Percentiles rank a stretch among this genome's conserved stretches.
Evolutionary conservation across 305 asterid species (phyloP).

Genomic region (Vinca major): DNA sequence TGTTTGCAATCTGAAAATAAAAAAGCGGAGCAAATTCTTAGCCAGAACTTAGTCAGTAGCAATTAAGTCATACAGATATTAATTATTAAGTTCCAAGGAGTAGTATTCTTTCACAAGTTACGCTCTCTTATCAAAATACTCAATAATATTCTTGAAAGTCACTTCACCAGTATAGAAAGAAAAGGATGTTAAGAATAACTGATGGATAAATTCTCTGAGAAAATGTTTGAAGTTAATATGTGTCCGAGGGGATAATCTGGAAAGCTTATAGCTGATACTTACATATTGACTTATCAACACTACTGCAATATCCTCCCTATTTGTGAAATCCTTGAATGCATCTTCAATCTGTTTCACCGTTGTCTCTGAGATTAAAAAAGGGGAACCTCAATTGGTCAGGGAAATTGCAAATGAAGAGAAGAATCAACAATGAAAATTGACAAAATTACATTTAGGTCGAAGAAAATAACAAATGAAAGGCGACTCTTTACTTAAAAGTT

Average conservation of each 20-base stretch:
- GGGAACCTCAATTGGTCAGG: conserved; percentile 11
- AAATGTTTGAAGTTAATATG: too few relatives aligned
- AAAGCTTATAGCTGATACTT: conserved; percentile 21
- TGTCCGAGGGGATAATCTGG: too few relatives aligned
- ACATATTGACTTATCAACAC: conserved; percentile 89
- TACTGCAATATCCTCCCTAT: conserved; percentile 81
- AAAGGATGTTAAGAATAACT: background rate
- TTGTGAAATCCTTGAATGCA: conserved; percentile 81
- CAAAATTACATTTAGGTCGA: background rate
- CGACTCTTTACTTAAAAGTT: background rate
- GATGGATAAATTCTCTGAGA: background rate
- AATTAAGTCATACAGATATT: background rate
- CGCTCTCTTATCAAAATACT: background rate
- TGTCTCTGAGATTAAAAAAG: conserved; percentile 46
- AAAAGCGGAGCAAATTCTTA: background rate
- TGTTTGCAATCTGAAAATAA: conserved; percentile 66
- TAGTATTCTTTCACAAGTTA: background rate
- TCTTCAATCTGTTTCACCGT: conserved; percentile 91
- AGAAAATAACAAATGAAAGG: background rate
- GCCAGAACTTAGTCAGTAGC: background rate
- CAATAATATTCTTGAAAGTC: background rate
- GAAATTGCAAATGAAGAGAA: conserved; percentile 3
- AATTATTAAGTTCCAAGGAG: background rate
- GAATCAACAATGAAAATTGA: background rate
- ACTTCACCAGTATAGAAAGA: background rate